phyloP scores from a whole-genome alignment of 2,329 filamentous ascomycete species.

The Aureobasidium lini region DNA sequence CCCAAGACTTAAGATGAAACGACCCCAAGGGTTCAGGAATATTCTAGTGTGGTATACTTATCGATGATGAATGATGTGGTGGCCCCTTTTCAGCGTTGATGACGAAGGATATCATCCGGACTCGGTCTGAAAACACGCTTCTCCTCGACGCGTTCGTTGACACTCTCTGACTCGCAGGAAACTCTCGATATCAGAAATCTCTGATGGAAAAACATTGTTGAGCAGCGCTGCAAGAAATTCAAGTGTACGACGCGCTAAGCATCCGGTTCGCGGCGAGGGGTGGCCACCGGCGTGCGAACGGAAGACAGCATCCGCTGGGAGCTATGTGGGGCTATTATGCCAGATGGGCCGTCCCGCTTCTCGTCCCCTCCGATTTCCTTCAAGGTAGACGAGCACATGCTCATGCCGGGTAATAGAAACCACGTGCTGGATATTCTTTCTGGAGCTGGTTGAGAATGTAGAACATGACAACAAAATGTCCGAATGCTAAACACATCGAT shows the following conservation, averaged over 20 bases:
- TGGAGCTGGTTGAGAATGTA: background rate
- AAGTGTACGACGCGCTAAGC: slow-evolving; percentile 1
- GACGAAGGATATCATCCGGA: background rate
- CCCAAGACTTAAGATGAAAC: slow-evolving; percentile 10
- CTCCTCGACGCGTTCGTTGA: background rate
- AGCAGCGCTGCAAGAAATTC: background rate
- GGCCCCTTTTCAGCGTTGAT: background rate
- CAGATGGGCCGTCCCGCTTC: slow-evolving; percentile 11
- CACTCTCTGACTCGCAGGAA: background rate
- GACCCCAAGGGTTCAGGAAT: background rate
- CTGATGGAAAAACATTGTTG: background rate
- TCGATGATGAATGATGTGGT: background rate
- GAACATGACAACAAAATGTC: background rate
- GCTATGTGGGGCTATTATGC: slow-evolving; percentile 7
- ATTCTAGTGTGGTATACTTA: slow-evolving; percentile 4
- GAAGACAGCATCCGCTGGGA: slow-evolving; percentile 9
- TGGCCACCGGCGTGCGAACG: slow-evolving; percentile 3
- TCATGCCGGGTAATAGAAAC: background rate
- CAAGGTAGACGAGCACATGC: background rate
- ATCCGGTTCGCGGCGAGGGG: slow-evolving; percentile 12
- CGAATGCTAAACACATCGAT: background rate
- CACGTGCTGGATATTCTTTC: background rate
- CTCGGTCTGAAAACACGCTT: background rate
- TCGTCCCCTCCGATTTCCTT: slow-evolving; percentile 5
- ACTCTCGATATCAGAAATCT: background rate